These are phyloP conservation scores for Fragilaria crotonensis DNA, from an alignment of 108 stramenopile species.

Conservation along the genomic window DNA sequence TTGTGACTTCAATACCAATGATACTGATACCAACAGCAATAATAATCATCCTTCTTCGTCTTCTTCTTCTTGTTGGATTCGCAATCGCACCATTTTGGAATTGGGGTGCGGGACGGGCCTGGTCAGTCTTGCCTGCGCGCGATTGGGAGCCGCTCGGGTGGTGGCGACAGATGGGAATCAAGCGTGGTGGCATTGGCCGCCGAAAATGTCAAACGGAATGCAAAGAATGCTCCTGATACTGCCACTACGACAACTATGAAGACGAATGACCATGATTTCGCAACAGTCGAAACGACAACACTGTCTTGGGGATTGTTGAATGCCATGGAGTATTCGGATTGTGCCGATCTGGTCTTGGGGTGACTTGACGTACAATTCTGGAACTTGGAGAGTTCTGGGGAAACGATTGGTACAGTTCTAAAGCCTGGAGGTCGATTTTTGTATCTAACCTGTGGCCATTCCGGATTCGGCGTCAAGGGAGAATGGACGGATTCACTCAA, in stretches of 20 bases:
- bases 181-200: constrained; percentile 35
- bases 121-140: constrained; percentile 35
- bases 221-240: neutral
- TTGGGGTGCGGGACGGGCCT: constrained; percentile 51
- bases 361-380: constrained; percentile 68
- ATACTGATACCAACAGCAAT: constrained; percentile 3
- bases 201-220: constrained; percentile 37
- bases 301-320: constrained; percentile 54
- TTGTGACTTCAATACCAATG: too few species aligned
- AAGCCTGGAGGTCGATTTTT: constrained; percentile 34
- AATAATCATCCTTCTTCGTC: too few species aligned
- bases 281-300: constrained; percentile 16
- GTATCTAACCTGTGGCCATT: constrained; percentile 63
- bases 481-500: constrained; percentile 58
- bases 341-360: constrained; percentile 47
- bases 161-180: constrained; percentile 56
- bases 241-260: neutral
- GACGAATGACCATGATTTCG: too few species aligned
- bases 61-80: constrained; percentile 15
- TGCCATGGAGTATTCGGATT: constrained; percentile 36
- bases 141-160: constrained; percentile 32
- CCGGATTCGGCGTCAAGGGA: constrained; percentile 55
- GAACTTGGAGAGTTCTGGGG: constrained; percentile 47
- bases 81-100: constrained; percentile 35
- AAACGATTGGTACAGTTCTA: constrained; percentile 47